Conservation (phyloP, 1,284 basidiomycete genomes). For the Waitea zeae region DNA sequence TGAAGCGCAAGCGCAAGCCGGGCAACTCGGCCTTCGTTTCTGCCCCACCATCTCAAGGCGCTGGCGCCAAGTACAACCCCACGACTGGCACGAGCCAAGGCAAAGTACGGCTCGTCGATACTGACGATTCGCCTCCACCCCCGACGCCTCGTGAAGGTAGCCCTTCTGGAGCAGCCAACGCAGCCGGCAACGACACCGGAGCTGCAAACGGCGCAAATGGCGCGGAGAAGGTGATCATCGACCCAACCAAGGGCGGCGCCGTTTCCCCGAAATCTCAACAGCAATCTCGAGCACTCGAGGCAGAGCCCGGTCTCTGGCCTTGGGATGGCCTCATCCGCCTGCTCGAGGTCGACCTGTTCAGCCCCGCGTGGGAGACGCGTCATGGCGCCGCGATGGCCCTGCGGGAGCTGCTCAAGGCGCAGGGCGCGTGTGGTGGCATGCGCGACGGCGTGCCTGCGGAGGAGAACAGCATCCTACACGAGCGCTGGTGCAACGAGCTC, state of each 20-base stretch:
- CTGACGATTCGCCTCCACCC: conserved; percentile 27
- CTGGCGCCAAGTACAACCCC: conserved; percentile 16
- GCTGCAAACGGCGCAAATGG: background rate
- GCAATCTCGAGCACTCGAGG: conserved; percentile 58
- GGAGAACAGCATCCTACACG: conserved; percentile 55
- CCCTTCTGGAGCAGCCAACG: conserved; percentile 23
- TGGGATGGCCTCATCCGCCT: conserved; percentile 80
- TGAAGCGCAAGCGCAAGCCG: conserved; percentile 82
- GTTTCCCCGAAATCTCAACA: conserved; percentile 59
- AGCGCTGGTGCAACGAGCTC: conserved; percentile 80
- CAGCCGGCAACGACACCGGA: too few species aligned
- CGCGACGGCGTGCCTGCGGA: conserved; percentile 29
- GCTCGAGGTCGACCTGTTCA: conserved; percentile 76
- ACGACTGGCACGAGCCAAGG: conserved; percentile 7
- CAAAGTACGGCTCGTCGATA: conserved; percentile 28
- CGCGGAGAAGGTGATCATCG: conserved; percentile 51
- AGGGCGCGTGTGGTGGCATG: conserved; percentile 76
- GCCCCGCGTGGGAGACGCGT: conserved; percentile 82
- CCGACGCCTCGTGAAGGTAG: conserved; percentile 38
- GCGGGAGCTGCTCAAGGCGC: conserved; percentile 75
- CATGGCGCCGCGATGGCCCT: conserved; percentile 91
- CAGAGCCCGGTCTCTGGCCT: conserved; percentile 64
- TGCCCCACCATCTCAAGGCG: conserved; percentile 43
- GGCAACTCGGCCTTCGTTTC: conserved; percentile 68
- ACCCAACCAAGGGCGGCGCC: conserved; percentile 67